phyloP scores from a whole-genome alignment of 805 yeast species.

The Myxozyma neotropica region DNA sequence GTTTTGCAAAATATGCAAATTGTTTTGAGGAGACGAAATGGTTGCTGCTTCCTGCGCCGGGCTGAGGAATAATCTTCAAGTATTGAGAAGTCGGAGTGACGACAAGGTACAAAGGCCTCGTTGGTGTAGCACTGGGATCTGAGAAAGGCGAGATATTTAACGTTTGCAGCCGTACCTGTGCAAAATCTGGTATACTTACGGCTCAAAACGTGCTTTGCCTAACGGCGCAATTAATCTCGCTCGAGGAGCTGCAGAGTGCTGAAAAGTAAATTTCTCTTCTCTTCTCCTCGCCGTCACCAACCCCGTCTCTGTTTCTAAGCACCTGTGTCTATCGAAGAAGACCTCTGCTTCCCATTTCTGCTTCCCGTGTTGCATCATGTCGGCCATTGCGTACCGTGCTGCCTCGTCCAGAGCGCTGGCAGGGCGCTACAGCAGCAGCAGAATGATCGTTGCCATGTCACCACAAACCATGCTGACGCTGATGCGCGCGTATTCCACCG shows the following conservation, averaged over 20 bases:
- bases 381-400: neutral
- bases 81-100: neutral
- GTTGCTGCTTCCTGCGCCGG: no score
- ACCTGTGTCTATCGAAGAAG: neutral
- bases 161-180: neutral
- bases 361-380: neutral
- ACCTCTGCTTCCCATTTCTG: neutral
- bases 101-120: neutral
- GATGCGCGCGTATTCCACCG: constrained; percentile 9
- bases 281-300: no score
- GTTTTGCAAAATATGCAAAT: no score
- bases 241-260: no score
- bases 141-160: no score
- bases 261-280: neutral
- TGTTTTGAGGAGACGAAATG: no score
- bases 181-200: neutral
- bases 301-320: no score
- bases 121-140: neutral
- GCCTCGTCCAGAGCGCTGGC: neutral
- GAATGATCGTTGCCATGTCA: neutral
- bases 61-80: neutral
- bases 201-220: neutral
- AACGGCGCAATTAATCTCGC: neutral
- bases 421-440: constrained; percentile 1
- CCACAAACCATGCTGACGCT: neutral